Base-by-base conservation (phyloP, 495 filamentous ascomycete genomes). In the Penicillium waksmanii region DNA sequence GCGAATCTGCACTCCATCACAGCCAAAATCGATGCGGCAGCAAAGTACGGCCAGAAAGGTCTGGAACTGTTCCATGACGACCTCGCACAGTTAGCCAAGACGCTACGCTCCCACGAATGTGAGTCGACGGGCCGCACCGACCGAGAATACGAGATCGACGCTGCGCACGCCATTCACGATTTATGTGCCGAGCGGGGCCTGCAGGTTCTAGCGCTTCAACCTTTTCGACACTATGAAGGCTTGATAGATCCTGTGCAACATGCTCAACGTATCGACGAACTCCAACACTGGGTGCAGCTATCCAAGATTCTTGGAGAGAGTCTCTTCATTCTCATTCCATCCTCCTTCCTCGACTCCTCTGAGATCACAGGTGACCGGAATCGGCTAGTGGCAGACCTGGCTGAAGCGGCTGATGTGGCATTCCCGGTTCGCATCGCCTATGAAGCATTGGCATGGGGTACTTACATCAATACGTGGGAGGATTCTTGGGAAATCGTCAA, bases 161-260 rank as follows among this genome's bases (percentile, higher is more conserved):
- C 89, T 5, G 87, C 88, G 15, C 67, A 73, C 10, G 66, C 75
- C 25, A 84, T 92, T 47, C 73, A 73, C 5, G 59, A 66, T 7
- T 73, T 87, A 23, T 90, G 86, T 69, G 68, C 78, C 18, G 75
- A 77, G 15, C 77, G 82, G 34, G 68, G 68, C 11, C 74, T 92
- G 36, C 64, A 66, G 11, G 80, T 91, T 48, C 63, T 91, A 18
- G 84, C 84, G 35, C 77, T 92, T 1, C 88, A 92, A 66, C 89
- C 89, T 4, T 91, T 91, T 68, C 81, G 84, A 66, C 84, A 89
- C 68, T 91, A 89, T 71, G 88, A 91, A 65, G 89, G 89, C 2
- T 76, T 91, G 0, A 18, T 83, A 5, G 85, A 90, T 69, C 79
- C 80, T 3, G 56, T 66, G 8, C 73, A 80, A 35, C 88, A 89